Evolutionary conservation across 2,329 filamentous ascomycete species (phyloP).

Genomic region (Sporothrix sp.): DNA sequence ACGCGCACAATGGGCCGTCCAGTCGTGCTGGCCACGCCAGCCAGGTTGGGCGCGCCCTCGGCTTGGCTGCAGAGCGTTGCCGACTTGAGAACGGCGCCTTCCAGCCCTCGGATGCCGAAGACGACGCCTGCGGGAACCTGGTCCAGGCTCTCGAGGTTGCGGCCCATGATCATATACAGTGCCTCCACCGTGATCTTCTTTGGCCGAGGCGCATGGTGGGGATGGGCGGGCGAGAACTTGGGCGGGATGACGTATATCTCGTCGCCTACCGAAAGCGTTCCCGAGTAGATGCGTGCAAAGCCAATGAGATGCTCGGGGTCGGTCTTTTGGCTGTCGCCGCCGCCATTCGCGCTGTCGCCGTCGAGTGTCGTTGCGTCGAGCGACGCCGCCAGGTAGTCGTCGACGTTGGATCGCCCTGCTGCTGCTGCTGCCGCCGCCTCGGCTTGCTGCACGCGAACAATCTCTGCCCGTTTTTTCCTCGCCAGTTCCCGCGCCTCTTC

Average conservation of each 20-base stretch:
- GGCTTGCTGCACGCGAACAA: constrained; percentile 63
- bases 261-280: constrained; percentile 80
- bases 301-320: constrained; percentile 87
- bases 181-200: constrained; percentile 77
- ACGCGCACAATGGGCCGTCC: constrained; percentile 91
- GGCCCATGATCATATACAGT: constrained; percentile 92
- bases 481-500: constrained; percentile 87
- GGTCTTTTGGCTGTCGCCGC: constrained; percentile 44
- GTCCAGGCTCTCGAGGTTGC: constrained; percentile 70
- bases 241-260: constrained; percentile 83
- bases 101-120: constrained; percentile 87
- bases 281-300: constrained; percentile 89
- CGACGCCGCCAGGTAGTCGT: constrained; percentile 7
- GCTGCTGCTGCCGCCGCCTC: constrained; percentile 20
- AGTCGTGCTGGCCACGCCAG: constrained; percentile 65
- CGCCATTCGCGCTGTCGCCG: not conserved
- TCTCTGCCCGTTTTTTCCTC: constrained; percentile 78
- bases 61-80: constrained; percentile 85
- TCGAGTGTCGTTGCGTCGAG: constrained; percentile 9
- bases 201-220: constrained; percentile 61
- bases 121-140: constrained; percentile 89
- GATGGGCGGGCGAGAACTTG: constrained; percentile 78
- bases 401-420: constrained; percentile 29
- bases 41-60: constrained; percentile 80
- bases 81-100: constrained; percentile 81